Conservation (phyloP, 371 early-diverging fungal genomes). For the Lichtheimia hyalospora region DNA sequence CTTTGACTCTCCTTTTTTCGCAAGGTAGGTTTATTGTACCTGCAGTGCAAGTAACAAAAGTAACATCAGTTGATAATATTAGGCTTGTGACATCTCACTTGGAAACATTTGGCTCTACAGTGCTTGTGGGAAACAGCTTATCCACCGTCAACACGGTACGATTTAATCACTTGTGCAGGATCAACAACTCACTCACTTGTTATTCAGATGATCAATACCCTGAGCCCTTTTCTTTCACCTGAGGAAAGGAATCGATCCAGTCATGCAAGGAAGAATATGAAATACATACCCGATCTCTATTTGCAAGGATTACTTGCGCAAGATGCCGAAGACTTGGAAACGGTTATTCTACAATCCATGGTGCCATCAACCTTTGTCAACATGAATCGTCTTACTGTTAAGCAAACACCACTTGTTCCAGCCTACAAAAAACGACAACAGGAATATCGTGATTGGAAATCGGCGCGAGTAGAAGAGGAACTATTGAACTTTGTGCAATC, state of each 20-base stretch:
- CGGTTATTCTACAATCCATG: conserved; percentile 50
- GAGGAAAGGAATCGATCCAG: conserved; percentile 59
- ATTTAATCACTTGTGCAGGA: neutral
- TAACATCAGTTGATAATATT: neutral
- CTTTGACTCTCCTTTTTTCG: conserved; percentile 56
- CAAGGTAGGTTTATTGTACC: conserved; percentile 28
- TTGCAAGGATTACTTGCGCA: conserved; percentile 53
- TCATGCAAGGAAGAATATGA: conserved; percentile 59
- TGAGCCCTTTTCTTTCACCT: conserved; percentile 50
- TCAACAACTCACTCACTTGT: neutral
- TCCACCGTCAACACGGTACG: conserved; percentile 62
- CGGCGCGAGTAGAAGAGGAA: conserved; percentile 30
- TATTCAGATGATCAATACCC: conserved; percentile 59
- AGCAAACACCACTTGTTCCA: conserved; percentile 53
- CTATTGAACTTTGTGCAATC: conserved; percentile 5
- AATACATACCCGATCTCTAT: conserved; percentile 57
- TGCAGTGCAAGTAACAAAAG: neutral
- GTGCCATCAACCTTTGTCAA: conserved; percentile 60
- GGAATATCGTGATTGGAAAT: conserved; percentile 30
- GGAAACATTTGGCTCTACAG: conserved; percentile 55
- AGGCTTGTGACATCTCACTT: conserved; percentile 61
- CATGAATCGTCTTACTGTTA: conserved; percentile 45
- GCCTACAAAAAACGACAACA: conserved; percentile 33
- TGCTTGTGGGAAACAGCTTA: conserved; percentile 54
- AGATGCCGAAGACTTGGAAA: conserved; percentile 42